Percentiles rank a stretch among this genome's conserved stretches.
These are phyloP conservation scores for Mycena vulgaris DNA, from an alignment of 768 basidiomycete genomes.

Conservation along the genomic window DNA sequence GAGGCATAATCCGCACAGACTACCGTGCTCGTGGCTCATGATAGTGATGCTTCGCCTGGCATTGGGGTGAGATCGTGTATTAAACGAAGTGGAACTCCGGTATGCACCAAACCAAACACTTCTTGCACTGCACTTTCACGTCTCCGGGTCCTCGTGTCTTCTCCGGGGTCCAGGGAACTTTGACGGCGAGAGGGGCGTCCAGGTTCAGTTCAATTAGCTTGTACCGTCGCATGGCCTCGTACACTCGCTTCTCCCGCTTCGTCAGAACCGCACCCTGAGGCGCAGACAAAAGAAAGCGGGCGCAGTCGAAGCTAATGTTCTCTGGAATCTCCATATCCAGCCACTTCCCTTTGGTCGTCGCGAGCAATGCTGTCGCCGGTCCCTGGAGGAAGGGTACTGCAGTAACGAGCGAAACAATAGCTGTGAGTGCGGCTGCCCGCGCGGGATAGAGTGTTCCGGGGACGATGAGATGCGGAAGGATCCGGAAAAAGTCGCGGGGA, in stretches of 20 bases:
- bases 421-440: constrained; percentile 44
- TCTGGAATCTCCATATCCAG: constrained; percentile 44
- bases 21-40: constrained; percentile 38
- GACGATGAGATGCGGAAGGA: constrained; percentile 48
- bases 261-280: constrained; percentile 41
- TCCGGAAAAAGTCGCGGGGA: constrained; percentile 40
- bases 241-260: constrained; percentile 34
- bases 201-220: constrained; percentile 47
- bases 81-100: not conserved
- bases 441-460: constrained; percentile 45
- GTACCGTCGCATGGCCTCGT: constrained; percentile 46
- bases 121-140: too few relatives aligned
- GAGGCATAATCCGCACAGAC: constrained; percentile 40
- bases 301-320: constrained; percentile 48
- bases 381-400: constrained; percentile 45
- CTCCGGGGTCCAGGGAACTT: constrained; percentile 44
- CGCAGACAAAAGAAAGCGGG: too few relatives aligned
- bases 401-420: constrained; percentile 42
- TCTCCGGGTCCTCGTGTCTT: constrained; percentile 46
- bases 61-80: not conserved
- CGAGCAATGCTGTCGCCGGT: constrained; percentile 40
- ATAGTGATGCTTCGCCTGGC: constrained; percentile 43
- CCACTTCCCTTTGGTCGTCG: constrained; percentile 43
- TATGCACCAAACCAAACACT: constrained; percentile 38
- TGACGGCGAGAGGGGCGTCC: constrained; percentile 37